phyloP scores from a whole-genome alignment of 441 rosid species.

The Erodium texanum region DNA sequence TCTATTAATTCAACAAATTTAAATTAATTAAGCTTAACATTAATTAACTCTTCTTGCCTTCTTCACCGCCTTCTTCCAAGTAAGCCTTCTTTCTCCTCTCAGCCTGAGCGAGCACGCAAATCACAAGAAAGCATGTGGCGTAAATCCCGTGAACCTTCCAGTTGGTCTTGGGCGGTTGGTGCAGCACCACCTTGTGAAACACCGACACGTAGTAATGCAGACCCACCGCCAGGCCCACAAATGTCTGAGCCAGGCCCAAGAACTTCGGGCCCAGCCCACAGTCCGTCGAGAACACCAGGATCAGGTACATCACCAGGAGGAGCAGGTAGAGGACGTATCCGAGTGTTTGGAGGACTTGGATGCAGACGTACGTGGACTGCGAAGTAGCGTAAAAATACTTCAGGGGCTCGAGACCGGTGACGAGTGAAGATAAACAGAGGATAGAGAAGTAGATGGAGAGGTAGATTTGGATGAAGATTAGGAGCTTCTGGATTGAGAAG shows the following conservation, averaged over 20 bases:
- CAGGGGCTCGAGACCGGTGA: constrained; percentile 79
- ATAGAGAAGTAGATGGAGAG: constrained; percentile 90
- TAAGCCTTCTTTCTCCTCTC: constrained; percentile 89
- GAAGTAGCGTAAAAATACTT: constrained; percentile 76
- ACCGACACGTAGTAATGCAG: constrained; percentile 83
- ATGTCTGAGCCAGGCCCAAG: constrained; percentile 59
- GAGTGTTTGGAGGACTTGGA: constrained; percentile 68
- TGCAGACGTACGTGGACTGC: constrained; percentile 52
- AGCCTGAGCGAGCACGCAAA: constrained; percentile 52
- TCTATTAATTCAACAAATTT: background rate
- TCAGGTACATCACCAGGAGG: constrained; percentile 61
- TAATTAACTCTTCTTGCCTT: constrained; percentile 67
- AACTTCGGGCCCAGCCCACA: constrained; percentile 51
- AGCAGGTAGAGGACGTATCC: constrained; percentile 70
- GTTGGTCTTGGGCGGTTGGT: constrained; percentile 70
- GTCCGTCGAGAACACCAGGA: constrained; percentile 68
- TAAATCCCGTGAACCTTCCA: constrained; percentile 87
- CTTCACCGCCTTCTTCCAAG: constrained; percentile 75
- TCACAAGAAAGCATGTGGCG: constrained; percentile 75
- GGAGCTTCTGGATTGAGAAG: constrained; percentile 71
- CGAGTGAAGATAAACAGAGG: constrained; percentile 58
- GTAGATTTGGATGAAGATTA: constrained; percentile 78
- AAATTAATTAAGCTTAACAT: background rate
- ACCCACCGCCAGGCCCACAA: constrained; percentile 77
- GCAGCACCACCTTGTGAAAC: constrained; percentile 73